A percentile compares a stretch with the other conserved stretches of the same genome.
Conservation (phyloP, 2,329 filamentous ascomycete genomes). For the Sclerotinia subarctica region DNA sequence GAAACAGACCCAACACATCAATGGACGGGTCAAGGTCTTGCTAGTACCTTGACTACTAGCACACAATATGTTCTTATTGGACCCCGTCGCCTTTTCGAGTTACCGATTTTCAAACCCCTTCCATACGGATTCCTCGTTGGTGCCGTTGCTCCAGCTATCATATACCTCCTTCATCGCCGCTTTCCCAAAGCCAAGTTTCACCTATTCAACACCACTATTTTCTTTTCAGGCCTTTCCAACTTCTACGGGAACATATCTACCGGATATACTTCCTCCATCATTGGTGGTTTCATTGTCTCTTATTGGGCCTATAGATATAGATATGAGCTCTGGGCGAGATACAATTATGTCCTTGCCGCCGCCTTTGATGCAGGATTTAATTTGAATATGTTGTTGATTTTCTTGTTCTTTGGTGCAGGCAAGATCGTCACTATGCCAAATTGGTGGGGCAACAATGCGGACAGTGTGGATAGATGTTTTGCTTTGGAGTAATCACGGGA, state of each 20-base stretch:
- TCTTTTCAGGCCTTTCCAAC: slow-evolving; percentile 52
- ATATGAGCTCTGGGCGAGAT: slow-evolving; percentile 56
- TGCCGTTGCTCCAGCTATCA: slow-evolving; percentile 44
- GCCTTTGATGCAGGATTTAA: slow-evolving; percentile 63
- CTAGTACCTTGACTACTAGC: slow-evolving; percentile 51
- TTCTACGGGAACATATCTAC: slow-evolving; percentile 63
- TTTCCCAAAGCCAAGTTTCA: slow-evolving; percentile 52
- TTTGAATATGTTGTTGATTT: slow-evolving; percentile 59
- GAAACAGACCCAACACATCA: slow-evolving; percentile 54
- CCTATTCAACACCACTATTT: slow-evolving; percentile 61
- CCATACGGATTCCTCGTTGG: slow-evolving; percentile 55
- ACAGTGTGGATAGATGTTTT: slow-evolving; percentile 58
- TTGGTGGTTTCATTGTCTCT: slow-evolving; percentile 61
- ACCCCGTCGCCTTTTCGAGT: slow-evolving; percentile 48
- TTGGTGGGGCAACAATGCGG: slow-evolving; percentile 61
- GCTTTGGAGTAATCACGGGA: slow-evolving; percentile 39
- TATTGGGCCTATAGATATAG: slow-evolving; percentile 54
- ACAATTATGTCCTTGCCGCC: slow-evolving; percentile 59
- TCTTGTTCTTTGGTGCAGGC: slow-evolving; percentile 55
- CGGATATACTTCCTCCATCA: slow-evolving; percentile 54
- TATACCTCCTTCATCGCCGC: slow-evolving; percentile 50
- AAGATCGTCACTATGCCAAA: slow-evolving; percentile 58
- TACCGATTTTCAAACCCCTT: slow-evolving; percentile 47
- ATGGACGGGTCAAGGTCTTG: slow-evolving; percentile 57
- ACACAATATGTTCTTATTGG: slow-evolving; percentile 60